Evolutionary conservation across 1,284 basidiomycete genomes (phyloP), one percentile per base, ranked within the genome.

Genomic region (Malassezia sp.): DNA sequence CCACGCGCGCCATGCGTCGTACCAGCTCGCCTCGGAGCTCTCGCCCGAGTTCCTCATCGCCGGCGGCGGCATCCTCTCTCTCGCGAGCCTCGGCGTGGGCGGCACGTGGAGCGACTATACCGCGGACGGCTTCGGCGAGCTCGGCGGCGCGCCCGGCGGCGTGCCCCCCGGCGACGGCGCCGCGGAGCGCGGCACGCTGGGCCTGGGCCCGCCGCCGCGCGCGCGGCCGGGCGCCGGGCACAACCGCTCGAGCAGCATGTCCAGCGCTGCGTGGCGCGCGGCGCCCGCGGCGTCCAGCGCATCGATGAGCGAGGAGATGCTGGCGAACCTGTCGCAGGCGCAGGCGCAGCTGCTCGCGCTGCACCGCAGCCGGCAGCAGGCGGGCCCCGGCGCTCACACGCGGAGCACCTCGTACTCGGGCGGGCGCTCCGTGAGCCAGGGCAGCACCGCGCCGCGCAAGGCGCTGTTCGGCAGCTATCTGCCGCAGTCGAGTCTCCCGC

Each of bases 381-480:
- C 60, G n/a, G 56, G 59, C 21, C 89, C 87, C 43, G 85, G 86
- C 12, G 87, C 93, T 55, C 91, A 96, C 71, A 81, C 86, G 65
- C 91, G 93, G 76, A 89, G 91, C 79, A 80, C 87, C 11, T 97
- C 93, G 0, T 95, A 96, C 75, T 57, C 56, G 20, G 54, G 57
- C 26, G 52, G 53, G 27, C 67, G 83, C 57, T 83, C 83, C 73
- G 83, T 85, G 54, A 86, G 71, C 12, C 50, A 45, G 2, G 55
- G 59, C 30, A 56, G 57, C 12, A 52, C 54, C 12, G 52, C 42
- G 0, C 87, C 93, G 73, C 84, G 93, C 73, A 97, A 97, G 75
- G 96, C 89, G 32, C 78, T 99, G 39, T 99, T 99, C 68, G 93
- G 93, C 56, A 93, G 91, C 46, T 99, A 99, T 70, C 80, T 99